Base-by-base conservation (phyloP, 768 basidiomycete species). In the Rossbeevera mucosa region DNA sequence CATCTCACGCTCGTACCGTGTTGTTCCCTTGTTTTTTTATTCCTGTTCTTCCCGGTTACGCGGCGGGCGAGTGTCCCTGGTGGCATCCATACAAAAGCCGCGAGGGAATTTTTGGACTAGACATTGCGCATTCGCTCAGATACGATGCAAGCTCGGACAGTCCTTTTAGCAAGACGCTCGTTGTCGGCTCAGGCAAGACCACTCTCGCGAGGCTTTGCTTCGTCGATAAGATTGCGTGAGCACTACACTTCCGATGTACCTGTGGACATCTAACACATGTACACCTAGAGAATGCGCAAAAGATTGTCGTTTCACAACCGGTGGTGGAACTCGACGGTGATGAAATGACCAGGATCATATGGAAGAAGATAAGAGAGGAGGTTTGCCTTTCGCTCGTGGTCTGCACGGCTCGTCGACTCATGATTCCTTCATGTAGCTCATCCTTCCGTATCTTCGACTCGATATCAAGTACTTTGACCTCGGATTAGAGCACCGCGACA, bases 281-380 rank as follows among this genome's bases (percentile, higher is more conserved):
- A 24, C 25, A 25, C 41, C 22, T 47, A 70, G 70, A 65, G 53
- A 63, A 63, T 44, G 47, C 54, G 14, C 50, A 60, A 22, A 89
- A 87, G 68, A 94, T 96, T 63, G 79, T 77, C 25, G 93, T 94
- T 46, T 74, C 80, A 65, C 93, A 94, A 64, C 93, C 93, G 6
- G 81, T 96, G 43, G 93, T 96, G 44, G 94, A 96, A 74, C 81
- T 97, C 48, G 94, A 97, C 69, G 94, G 94, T 44, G 94, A 96
- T 72, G 95, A 99, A 74, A 98, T 98, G 95, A 99, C 95, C 29
- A 79, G 95, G 60, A 96, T 99, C 64, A 99, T 98, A 69, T 97
- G 91, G 93, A 94, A 93, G 82, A 93, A 93, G 78, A 94, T 94
- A 65, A 79, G 91, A 52, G 89, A 96, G 64, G 92, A 96, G 82